Evolutionary conservation across 2,329 filamentous ascomycete genomes (phyloP), one percentile per base, ranked within the genome.

Genomic region (Bipolaris victoriae): DNA sequence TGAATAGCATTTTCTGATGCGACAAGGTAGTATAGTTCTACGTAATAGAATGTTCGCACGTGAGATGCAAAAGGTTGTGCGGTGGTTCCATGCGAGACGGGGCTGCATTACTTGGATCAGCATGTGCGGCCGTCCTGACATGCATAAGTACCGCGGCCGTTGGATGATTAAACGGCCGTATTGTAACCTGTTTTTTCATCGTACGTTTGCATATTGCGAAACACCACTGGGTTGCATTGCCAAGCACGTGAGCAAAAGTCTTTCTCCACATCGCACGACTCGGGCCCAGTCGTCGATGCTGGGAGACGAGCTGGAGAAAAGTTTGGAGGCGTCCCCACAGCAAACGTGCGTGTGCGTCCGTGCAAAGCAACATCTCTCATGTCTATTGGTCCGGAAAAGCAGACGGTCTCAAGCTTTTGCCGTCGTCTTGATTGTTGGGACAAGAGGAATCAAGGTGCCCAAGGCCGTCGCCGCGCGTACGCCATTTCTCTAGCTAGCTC

Each of bases 231-330:
- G 46, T 39, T 35, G 33, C 22, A 37, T 49, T 13, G 24, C 22
- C 22, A 5, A 31, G n/a, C 45, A 57, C 49, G 54, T 57, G 49
- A 57, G 40, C 43, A 22, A 6, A 37, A 3, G 35, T 2, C 15
- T 31, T 49, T 57, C 35, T 33, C 44, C 26, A 41, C 45, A 26
- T 18, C n/a, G 13, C 29, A 26, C 48, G 55, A 45, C 50, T 45
- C 15, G 26, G 11, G 24, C 31, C 39, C 44, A 37, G 36, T 24
- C 16, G 31, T n/a, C 24, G 7, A 49, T 22, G 44, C 44, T 49
- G 50, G 50, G 49, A 48, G n/a, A 37, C 44, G 13, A 46, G 31
- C 22, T 57, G 55, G 55, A 54, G 55, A 49, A 49, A 54, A 57
- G 31, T 39, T 39, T 54, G 55, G 55, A 57, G 39, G 22, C 7